Conservation (phyloP, 495 filamentous ascomycete species). For the Daldinia vernicosa region DNA sequence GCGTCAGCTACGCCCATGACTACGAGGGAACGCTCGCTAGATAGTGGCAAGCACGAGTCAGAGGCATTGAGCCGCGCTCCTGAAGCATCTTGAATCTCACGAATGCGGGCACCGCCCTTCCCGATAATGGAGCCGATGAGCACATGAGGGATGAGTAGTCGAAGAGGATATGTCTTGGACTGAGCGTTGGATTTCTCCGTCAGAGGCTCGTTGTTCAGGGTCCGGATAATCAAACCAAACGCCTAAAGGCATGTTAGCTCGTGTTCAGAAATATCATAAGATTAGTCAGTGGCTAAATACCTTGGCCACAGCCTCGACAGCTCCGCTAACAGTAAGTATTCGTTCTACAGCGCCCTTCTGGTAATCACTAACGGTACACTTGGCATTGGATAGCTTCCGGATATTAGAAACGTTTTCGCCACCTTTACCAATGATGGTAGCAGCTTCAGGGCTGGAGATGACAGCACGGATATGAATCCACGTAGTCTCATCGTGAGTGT, state of each 20-base stretch:
- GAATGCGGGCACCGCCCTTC: constrained; percentile 92
- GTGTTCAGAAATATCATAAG: constrained; percentile 3
- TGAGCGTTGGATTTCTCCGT: constrained; percentile 84
- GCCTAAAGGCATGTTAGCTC: constrained; percentile 64
- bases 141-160: constrained; percentile 94
- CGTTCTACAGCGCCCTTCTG: constrained; percentile 95
- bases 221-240: constrained; percentile 97
- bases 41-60: constrained; percentile 89
- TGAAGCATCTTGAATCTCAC: constrained; percentile 97
- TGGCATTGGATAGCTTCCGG: constrained; percentile 87
- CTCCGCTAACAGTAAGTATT: constrained; percentile 94
- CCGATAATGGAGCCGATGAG: constrained; percentile 99
- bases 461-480: constrained; percentile 98
- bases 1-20: constrained; percentile 91
- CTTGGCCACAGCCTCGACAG: constrained; percentile 96
- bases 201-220: constrained; percentile 94
- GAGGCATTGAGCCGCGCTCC: constrained; percentile 97
- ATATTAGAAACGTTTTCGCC: constrained; percentile 98
- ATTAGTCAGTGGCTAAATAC: constrained; percentile 56
- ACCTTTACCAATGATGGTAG: constrained; percentile 97
- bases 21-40: constrained; percentile 95
- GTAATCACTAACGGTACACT: constrained; percentile 98
- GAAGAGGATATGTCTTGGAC: constrained; percentile 96
- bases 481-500: constrained; percentile 79
- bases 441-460: constrained; percentile 95